Base-by-base conservation (phyloP, 805 yeast species). In the Brettanomyces custersianus region DNA sequence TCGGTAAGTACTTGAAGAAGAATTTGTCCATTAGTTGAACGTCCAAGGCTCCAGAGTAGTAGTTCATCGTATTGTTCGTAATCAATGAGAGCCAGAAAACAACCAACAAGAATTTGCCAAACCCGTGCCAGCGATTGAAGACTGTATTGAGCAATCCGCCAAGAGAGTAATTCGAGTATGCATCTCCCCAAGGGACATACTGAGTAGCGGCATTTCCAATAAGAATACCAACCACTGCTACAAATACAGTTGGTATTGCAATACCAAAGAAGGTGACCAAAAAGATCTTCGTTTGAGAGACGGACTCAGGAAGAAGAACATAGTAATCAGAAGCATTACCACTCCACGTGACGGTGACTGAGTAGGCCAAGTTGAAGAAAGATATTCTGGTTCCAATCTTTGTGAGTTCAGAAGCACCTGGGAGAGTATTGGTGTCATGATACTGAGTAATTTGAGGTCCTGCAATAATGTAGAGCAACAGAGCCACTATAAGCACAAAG, bases 311-410 rank as follows among this genome's bases (percentile, higher is more conserved):
- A 47, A 85, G 76, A 34, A 84, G 64, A 33, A 86, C 73, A 55
- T 83, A 83, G 55, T 86, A 86, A 57, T 86, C 96, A 0, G 88
- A 68, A 0, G 95, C 84, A 41, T 83, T 72, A 3, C 88, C 79
- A 30, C 94, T 88, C 95, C 95, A 86, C 2, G 95, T 83, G 4
- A 85, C 72, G 3, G 95, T 84, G 33, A 80, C 77, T 20, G 94
- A 77, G 49, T 82, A 83, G 31, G 78, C 67, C 37, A 84, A 64
- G 1, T 86, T 70, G 48, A 85, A 82, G 55, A 76, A 82, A 11
- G 84, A 72, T 20, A 85, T 55, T 68, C 81, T 72, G 48, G 75
- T 70, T n/a, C 94, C 94, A 35, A 65, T 64, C 4, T 71, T 57
- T 0, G 82, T 72, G n/a, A 52, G 42, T 3, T 54, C 10, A 16